phyloP scores from a whole-genome alignment of 2,329 filamentous ascomycete genomes.

The Stachybotrys chartarum region DNA sequence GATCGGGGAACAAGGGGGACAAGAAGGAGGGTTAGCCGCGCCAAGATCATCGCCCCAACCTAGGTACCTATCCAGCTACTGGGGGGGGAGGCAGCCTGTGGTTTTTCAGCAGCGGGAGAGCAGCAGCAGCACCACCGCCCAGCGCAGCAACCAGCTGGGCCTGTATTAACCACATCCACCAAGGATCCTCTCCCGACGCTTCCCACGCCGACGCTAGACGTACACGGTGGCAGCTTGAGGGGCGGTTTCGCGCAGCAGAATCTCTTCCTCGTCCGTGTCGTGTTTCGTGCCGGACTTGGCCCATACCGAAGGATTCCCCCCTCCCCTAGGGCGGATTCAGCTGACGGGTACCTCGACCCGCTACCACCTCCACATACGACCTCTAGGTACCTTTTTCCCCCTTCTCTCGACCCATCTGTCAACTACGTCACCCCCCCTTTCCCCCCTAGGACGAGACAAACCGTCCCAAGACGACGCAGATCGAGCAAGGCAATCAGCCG shows the following conservation, averaged over 20 bases:
- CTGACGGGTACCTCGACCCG: too few relatives aligned
- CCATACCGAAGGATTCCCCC: neutral
- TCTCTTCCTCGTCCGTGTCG: neutral
- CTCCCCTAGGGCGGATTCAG: too few relatives aligned
- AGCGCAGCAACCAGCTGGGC: neutral
- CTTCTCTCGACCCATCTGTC: too few relatives aligned
- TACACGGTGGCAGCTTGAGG: neutral
- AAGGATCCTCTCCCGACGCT: neutral
- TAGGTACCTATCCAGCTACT: neutral
- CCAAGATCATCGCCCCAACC: neutral
- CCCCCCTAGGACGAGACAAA: neutral
- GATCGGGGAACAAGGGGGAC: neutral
- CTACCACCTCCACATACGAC: too few relatives aligned
- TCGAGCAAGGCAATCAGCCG: neutral
- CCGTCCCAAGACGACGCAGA: neutral
- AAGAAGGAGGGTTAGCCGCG: neutral
- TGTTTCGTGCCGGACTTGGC: neutral
- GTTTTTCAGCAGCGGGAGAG: neutral
- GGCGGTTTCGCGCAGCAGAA: too few relatives aligned
- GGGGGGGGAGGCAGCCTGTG: neutral
- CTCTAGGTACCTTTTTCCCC: too few relatives aligned
- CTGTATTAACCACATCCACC: too few relatives aligned
- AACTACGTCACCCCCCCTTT: too few relatives aligned
- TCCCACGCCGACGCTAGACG: too few relatives aligned
- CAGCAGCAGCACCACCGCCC: neutral